Percentiles rank a stretch among this genome's conserved stretches.
Evolutionary conservation across 2,329 filamentous ascomycete species (phyloP).

Genomic region (Penicillium olsonii): DNA sequence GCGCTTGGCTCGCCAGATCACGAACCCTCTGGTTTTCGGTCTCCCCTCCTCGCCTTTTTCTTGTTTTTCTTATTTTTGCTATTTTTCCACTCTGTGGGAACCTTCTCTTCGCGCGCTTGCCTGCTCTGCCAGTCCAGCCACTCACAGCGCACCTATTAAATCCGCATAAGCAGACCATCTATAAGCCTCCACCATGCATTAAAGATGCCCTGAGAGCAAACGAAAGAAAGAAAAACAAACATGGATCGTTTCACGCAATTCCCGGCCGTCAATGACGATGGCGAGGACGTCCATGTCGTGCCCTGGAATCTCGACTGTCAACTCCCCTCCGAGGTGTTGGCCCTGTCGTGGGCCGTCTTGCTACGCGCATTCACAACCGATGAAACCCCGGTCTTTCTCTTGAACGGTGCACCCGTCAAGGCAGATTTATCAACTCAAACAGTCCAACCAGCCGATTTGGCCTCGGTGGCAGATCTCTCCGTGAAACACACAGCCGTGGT

Average conservation of each 20-base stretch:
- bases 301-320: slow-evolving; percentile 19
- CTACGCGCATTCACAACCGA: slow-evolving; percentile 35
- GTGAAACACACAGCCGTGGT: slow-evolving; percentile 28
- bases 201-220: slow-evolving; percentile 12
- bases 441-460: slow-evolving; percentile 19
- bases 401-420: slow-evolving; percentile 31
- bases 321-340: slow-evolving; percentile 22
- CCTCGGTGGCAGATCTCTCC: slow-evolving; percentile 9
- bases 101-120: slow-evolving; percentile 5
- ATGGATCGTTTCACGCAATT: slow-evolving; percentile 30
- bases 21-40: not conserved
- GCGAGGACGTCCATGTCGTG: slow-evolving; percentile 14
- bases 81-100: not conserved
- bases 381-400: slow-evolving; percentile 32
- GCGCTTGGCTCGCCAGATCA: slow-evolving; percentile 5
- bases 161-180: slow-evolving; percentile 16
- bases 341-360: slow-evolving; percentile 33
- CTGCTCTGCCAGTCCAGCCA: slow-evolving; percentile 13
- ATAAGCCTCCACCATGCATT: slow-evolving; percentile 13
- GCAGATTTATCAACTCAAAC: slow-evolving; percentile 22
- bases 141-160: slow-evolving; percentile 19
- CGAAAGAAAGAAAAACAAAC: not conserved
- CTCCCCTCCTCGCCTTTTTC: no score
- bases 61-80: not conserved
- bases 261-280: slow-evolving; percentile 18